Percentiles rank a stretch among this genome's conserved stretches.
Evolutionary conservation across 257 asterid genomes (phyloP).

Genomic region (Penstemon davidsonii): DNA sequence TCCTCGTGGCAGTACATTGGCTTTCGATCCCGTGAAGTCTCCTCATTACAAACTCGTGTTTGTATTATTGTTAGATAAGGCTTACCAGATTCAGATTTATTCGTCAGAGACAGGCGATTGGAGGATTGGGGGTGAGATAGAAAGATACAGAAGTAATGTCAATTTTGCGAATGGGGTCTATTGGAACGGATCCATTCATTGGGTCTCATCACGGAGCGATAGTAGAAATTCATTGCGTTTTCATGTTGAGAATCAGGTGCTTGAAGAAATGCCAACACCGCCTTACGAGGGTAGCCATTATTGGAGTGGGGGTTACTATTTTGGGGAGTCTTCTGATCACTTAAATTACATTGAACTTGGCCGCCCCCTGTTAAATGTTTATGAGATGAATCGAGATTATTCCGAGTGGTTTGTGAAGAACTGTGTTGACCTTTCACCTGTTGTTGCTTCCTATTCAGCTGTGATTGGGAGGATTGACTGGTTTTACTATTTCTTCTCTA

Average conservation of each 20-base stretch:
- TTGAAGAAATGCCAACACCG: constrained; percentile 19
- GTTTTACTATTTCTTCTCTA: not conserved
- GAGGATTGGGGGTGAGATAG: constrained; percentile 24
- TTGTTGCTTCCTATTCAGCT: constrained; percentile 6
- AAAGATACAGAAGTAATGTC: no score
- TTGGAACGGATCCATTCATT: constrained; percentile 22
- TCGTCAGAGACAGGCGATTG: constrained; percentile 30
- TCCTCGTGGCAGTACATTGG: constrained; percentile 11
- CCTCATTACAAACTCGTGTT: constrained; percentile 34
- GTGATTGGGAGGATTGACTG: not conserved
- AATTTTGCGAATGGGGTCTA: not conserved
- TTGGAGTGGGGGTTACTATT: not conserved
- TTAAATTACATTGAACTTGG: constrained; percentile 23
- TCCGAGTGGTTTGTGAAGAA: constrained; percentile 37
- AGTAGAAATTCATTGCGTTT: not conserved
- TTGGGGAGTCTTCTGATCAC: constrained; percentile 35
- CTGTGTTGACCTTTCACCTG: constrained; percentile 16
- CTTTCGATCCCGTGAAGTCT: constrained; percentile 32
- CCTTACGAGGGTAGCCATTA: not conserved
- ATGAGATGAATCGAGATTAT: constrained; percentile 31
- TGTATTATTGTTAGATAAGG: not conserved
- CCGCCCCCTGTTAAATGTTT: constrained; percentile 14
- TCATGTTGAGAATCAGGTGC: constrained; percentile 2
- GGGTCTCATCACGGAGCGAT: not conserved
- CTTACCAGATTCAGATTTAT: constrained; percentile 16